phyloP scores from a whole-genome alignment of 495 filamentous ascomycete species.

The Neurospora sp. region DNA sequence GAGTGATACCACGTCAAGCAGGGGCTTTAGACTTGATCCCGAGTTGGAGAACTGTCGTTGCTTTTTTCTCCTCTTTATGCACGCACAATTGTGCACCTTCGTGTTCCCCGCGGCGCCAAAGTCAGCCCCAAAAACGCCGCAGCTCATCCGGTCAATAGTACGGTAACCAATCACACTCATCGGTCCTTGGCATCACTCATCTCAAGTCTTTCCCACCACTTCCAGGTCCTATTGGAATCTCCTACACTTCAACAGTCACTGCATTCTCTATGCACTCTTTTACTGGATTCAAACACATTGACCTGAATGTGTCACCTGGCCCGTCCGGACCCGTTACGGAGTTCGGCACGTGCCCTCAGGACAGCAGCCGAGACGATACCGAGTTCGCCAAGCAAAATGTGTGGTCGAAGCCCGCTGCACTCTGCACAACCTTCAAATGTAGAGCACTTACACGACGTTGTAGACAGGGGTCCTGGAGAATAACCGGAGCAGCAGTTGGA shows the following conservation, averaged over 20 bases:
- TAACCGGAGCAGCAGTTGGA: background rate
- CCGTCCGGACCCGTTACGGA: background rate
- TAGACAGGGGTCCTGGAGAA: background rate
- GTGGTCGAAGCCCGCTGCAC: background rate
- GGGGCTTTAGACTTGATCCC: background rate
- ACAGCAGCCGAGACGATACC: background rate
- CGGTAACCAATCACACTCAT: background rate
- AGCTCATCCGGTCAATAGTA: background rate
- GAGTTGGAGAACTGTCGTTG: background rate
- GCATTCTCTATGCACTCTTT: background rate
- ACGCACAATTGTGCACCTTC: background rate
- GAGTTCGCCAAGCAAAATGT: background rate
- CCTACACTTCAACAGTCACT: background rate
- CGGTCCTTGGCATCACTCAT: background rate
- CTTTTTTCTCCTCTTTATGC: background rate
- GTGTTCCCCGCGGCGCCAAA: background rate
- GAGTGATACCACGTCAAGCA: background rate
- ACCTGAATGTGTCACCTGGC: background rate
- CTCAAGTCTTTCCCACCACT: background rate
- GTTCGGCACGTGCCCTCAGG: background rate
- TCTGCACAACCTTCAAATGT: background rate
- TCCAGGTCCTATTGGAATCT: background rate
- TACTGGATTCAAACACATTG: background rate
- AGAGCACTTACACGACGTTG: background rate
- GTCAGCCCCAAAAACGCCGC: background rate